Base-by-base conservation (phyloP, 2,329 filamentous ascomycete genomes). In the Chrysoporthe puriensis region DNA sequence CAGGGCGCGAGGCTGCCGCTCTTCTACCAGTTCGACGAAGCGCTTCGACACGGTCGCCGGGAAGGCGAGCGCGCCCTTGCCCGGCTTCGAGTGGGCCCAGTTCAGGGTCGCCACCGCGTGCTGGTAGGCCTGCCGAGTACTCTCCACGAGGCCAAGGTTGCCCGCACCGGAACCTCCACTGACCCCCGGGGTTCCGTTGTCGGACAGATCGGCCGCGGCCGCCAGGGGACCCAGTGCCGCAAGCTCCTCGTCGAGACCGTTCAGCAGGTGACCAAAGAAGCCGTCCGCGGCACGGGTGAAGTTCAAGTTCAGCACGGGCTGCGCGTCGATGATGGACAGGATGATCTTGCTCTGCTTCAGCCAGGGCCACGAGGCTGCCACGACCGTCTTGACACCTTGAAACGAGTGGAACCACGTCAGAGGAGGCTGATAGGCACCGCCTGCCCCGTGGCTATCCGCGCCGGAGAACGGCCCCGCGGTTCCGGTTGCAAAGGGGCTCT, bases 361-460 rank as follows among this genome's bases (percentile, higher is more conserved):
- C 84, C 85, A 90, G 67, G 84, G 85, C 88, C 88, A 90, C 16
- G 87, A 88, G 2, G 84, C 84, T 26, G 88, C 85, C 0, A 90
- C 88, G 44, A 90, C 82, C 1, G 88, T 85, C 74, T 90, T 90
- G 71, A 90, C 86, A 13, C 88, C 88, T 72, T 90, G 88, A 73
- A 89, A 90, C 4, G 88, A 85, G 73, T 90, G 88, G 69, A 90
- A 90, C 87, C 87, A 90, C 3, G 86, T 83, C 56, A 90, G 77
- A 0, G 88, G 88, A n/a, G 89, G 77, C 21, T 81, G 80, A 73
- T 90, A 90, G 50, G 79, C 80, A 42, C 57, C 57, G 70, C 78
- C 69, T 9, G 71, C 65, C 9, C 66, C 65, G n/a, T 71, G 58
- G 40, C 60, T 66, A 1, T 67, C 67, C 9, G 65, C 68, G 36